phyloP scores from a whole-genome alignment of 805 yeast genomes.

The Wickerhamomyces bovis region DNA sequence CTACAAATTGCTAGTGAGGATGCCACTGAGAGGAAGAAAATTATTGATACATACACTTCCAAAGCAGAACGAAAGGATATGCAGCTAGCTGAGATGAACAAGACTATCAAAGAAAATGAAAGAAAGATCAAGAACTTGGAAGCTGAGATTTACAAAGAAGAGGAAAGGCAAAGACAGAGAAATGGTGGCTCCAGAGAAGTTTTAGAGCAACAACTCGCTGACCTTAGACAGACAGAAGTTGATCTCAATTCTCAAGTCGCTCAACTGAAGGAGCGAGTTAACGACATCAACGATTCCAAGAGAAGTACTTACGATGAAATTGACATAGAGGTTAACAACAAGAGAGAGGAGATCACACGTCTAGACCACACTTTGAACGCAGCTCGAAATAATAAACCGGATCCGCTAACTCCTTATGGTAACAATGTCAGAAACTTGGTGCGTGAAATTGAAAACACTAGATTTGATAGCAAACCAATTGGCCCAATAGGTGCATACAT shows the following conservation, averaged over 20 bases:
- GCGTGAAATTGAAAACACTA: conserved; percentile 17
- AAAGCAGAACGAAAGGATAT: conserved; percentile 15
- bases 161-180: conserved; percentile 25
- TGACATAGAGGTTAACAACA: conserved; percentile 2
- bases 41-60: conserved; percentile 1
- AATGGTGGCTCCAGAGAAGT: conserved; percentile 21
- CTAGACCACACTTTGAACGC: conserved; percentile 2
- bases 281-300: not conserved
- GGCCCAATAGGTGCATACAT: conserved; percentile 78
- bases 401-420: conserved; percentile 11
- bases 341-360: conserved; percentile 7
- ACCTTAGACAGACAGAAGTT: not conserved
- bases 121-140: conserved; percentile 16
- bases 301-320: conserved; percentile 7
- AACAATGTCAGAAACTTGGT: conserved; percentile 1
- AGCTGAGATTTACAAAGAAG: conserved; percentile 16
- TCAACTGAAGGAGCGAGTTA: conserved; percentile 1
- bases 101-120: conserved; percentile 13
- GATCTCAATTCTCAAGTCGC: not conserved
- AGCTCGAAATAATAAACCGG: not conserved
- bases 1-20: conserved; percentile 16
- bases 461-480: conserved; percentile 48
- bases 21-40: conserved; percentile 8
- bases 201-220: conserved; percentile 9
- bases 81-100: conserved; percentile 14